Percentiles rank a stretch among this genome's conserved stretches.
These are phyloP conservation scores for Serpula lacrymans DNA, from an alignment of 768 basidiomycete genomes.

Conservation along the genomic window DNA sequence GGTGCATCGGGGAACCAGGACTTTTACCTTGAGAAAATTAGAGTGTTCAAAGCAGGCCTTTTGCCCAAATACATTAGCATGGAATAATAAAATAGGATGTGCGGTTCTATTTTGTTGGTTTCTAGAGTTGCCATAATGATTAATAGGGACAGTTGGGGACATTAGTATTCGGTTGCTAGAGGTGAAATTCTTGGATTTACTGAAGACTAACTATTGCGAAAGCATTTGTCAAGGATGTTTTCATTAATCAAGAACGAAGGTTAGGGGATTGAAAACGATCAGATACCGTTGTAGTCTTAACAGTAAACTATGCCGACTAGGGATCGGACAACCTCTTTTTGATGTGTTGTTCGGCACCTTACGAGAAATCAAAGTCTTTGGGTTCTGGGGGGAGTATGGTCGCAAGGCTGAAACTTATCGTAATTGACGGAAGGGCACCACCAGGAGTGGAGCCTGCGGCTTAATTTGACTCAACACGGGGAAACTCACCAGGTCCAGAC, in stretches of 20 bases:
- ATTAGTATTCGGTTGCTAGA: constrained; percentile 79
- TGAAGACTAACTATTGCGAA: constrained; percentile 79
- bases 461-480: constrained; percentile 85
- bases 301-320: constrained; percentile 83
- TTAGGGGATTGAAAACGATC: constrained; percentile 84
- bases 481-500: constrained; percentile 80
- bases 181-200: constrained; percentile 86
- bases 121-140: constrained; percentile 79
- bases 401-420: constrained; percentile 72
- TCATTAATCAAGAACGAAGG: constrained; percentile 85
- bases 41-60: constrained; percentile 79
- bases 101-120: constrained; percentile 83
- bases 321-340: constrained; percentile 67
- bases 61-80: constrained; percentile 78
- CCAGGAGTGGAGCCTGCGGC: constrained; percentile 71
- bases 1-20: constrained; percentile 71
- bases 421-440: too few relatives aligned
- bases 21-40: constrained; percentile 83
- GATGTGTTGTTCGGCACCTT: constrained; percentile 76
- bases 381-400: constrained; percentile 51
- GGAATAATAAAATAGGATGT: constrained; percentile 81
- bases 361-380: constrained; percentile 88
- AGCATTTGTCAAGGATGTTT: constrained; percentile 85
- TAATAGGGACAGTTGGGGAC: constrained; percentile 82
- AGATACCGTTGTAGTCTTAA: constrained; percentile 83